Evolutionary conservation across 495 filamentous ascomycete genomes (phyloP).

Genomic region (Astrocystis sublimbata): DNA sequence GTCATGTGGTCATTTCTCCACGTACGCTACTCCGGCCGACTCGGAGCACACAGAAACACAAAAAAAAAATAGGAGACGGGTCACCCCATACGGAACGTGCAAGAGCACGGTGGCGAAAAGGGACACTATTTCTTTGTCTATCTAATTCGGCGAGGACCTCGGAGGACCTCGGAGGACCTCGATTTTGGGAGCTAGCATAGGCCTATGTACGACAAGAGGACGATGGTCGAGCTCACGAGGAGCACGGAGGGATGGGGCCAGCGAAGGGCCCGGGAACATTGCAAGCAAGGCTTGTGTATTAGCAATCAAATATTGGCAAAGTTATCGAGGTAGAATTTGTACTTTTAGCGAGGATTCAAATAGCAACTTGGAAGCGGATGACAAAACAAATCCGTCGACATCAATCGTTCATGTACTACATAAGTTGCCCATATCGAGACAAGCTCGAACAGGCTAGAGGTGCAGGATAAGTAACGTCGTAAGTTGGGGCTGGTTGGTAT

Average conservation of each 20-base stretch:
- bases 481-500: not conserved
- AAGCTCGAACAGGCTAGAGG: too few relatives aligned
- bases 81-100: not conserved
- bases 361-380: constrained; percentile 18
- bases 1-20: not conserved
- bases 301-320: constrained; percentile 15
- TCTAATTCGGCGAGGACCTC: constrained; percentile 21
- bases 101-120: constrained; percentile 12
- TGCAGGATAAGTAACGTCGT: too few relatives aligned
- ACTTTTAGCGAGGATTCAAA: constrained; percentile 20
- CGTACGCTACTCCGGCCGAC: not conserved
- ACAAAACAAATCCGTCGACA: constrained; percentile 15
- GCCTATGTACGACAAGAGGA: constrained; percentile 33
- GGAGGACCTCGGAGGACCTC: constrained; percentile 18
- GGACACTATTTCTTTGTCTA: constrained; percentile 27
- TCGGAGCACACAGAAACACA: not conserved
- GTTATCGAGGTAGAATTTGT: constrained; percentile 22
- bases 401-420: too few relatives aligned
- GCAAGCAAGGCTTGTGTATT: constrained; percentile 20
- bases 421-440: too few relatives aligned
- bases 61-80: too few relatives aligned
- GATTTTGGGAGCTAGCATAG: constrained; percentile 32
- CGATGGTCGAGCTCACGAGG: constrained; percentile 5
- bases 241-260: not conserved
- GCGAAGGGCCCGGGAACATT: constrained; percentile 8